A percentile compares a stretch with the other conserved stretches of the same genome.
phyloP scores from a whole-genome alignment of 2,329 filamentous ascomycete species.

The Neophaeococcomyces aloes region DNA sequence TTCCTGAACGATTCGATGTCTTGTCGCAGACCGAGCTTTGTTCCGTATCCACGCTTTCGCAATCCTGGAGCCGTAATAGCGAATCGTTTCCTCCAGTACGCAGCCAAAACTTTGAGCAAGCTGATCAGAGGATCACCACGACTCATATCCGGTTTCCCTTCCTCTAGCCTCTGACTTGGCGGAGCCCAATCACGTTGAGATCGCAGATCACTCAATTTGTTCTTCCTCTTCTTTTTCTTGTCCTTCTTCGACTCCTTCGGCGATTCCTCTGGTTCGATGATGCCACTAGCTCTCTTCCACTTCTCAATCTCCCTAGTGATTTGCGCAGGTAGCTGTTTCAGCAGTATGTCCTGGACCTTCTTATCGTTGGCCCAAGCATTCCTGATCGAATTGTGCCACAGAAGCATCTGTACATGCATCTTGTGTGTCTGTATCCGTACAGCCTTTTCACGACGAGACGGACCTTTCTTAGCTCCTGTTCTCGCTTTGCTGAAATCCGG shows the following conservation, averaged over 20 bases:
- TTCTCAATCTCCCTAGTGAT: constrained; percentile 63
- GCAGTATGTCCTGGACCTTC: constrained; percentile 62
- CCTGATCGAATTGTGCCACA: constrained; percentile 80
- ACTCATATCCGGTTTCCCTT: constrained; percentile 64
- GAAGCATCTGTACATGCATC: constrained; percentile 73
- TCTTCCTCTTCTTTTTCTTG: constrained; percentile 35
- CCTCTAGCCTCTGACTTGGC: constrained; percentile 58
- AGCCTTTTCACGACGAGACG: constrained; percentile 70
- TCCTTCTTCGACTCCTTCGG: constrained; percentile 22
- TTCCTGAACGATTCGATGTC: constrained; percentile 60
- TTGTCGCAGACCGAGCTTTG: constrained; percentile 62
- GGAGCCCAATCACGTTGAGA: constrained; percentile 58
- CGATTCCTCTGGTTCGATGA: constrained; percentile 37
- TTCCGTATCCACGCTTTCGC: constrained; percentile 82
- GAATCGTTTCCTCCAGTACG: constrained; percentile 85
- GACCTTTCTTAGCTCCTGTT: constrained; percentile 65
- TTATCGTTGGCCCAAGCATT: constrained; percentile 76
- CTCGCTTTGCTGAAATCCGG: constrained; percentile 47
- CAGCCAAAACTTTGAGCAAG: constrained; percentile 62
- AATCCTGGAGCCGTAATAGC: constrained; percentile 65
- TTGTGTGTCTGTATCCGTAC: constrained; percentile 73
- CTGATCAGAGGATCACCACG: constrained; percentile 70
- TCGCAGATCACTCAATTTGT: constrained; percentile 31
- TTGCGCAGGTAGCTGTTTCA: constrained; percentile 59
- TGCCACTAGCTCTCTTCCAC: constrained; percentile 59